Base-by-base conservation (phyloP, 495 filamentous ascomycete genomes). In the Echria macrotheca region DNA sequence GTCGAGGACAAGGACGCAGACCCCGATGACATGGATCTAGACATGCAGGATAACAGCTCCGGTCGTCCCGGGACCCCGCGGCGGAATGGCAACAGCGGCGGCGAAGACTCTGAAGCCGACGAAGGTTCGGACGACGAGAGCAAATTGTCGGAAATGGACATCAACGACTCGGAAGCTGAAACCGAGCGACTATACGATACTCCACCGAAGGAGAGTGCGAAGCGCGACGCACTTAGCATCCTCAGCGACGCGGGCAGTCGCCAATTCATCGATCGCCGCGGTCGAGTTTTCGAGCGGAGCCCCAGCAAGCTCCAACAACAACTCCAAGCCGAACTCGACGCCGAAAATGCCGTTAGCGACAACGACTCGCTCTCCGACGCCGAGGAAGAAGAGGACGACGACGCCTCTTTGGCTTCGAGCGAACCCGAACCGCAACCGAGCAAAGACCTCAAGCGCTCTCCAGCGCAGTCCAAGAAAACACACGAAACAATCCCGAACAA, bases 161-260 rank as follows among this genome's bases (percentile, higher is more conserved):
- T 84, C 49, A 85, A 85, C 56, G 91, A 97, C 69, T 95, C 93
- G n/a, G 93, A 98, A 68, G 93, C 94, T 22, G 93, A 96, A 71
- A 98, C 93, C 6, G 94, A 97, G 70, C 82, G 94, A 43, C 76
- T 97, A 57, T 91, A 94, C 55, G 82, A 87, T 60, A 91, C 91
- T n/a, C 94, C 93, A 17, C 81, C 86, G 48, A 89, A 91, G 53
- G 69, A 73, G 55, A 76, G 75, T 56, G 74, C 76, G 52, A 73
- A 74, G 56, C 78, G 85, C 65, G 83, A 88, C 39, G 73, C 82
- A 6, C 54, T 86, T 15, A 77, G 55, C 32, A 54, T 59, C 56
- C 56, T 65, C 63, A 39, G 66, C 60, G 56, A 73, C 53, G 57
- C 60, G 49, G 56, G 52, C n/a, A 54, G 36, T 36, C 61, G 60